phyloP scores from a whole-genome alignment of 306 rosid genomes.

The Dalbergia cultrata region DNA sequence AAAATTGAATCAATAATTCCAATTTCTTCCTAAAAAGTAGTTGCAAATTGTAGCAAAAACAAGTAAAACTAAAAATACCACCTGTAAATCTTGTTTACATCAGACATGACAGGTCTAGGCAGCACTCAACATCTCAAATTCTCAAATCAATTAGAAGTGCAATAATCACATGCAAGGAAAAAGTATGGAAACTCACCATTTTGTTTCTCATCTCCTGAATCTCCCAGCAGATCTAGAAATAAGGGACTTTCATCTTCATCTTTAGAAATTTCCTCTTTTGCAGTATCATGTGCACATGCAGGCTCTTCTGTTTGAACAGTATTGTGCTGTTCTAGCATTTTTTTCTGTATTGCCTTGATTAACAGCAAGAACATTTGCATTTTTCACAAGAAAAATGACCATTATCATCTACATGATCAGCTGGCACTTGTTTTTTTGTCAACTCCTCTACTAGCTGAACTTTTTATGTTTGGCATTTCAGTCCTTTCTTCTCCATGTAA shows the following conservation, averaged over 20 bases:
- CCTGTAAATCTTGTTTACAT: slow-evolving; percentile 21
- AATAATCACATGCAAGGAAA: background rate
- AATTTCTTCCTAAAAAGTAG: background rate
- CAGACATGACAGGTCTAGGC: slow-evolving; percentile 17
- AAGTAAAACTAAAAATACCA: slow-evolving; percentile 4
- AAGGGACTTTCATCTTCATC: slow-evolving; percentile 40
- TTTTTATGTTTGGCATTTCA: slow-evolving; percentile 42
- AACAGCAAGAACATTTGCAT: slow-evolving; percentile 25
- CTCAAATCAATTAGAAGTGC: slow-evolving; percentile 25
- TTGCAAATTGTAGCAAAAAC: background rate
- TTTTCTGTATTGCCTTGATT: slow-evolving; percentile 46
- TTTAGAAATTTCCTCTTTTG: slow-evolving; percentile 45
- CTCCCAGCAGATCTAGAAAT: slow-evolving; percentile 50
- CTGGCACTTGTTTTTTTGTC: slow-evolving; percentile 43
- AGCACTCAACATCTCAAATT: slow-evolving; percentile 24
- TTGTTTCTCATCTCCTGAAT: slow-evolving; percentile 29
- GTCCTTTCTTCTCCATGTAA: slow-evolving; percentile 46
- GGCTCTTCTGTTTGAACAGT: slow-evolving; percentile 35
- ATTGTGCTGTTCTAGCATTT: slow-evolving; percentile 40
- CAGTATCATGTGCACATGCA: slow-evolving; percentile 46
- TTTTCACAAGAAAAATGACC: slow-evolving; percentile 41
- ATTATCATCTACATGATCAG: slow-evolving; percentile 38
- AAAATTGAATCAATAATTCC: background rate
- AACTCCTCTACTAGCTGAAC: slow-evolving; percentile 39
- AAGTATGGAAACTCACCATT: slow-evolving; percentile 54